Conservation (phyloP, 257 asterid genomes). For the Eustoma russellianum region DNA sequence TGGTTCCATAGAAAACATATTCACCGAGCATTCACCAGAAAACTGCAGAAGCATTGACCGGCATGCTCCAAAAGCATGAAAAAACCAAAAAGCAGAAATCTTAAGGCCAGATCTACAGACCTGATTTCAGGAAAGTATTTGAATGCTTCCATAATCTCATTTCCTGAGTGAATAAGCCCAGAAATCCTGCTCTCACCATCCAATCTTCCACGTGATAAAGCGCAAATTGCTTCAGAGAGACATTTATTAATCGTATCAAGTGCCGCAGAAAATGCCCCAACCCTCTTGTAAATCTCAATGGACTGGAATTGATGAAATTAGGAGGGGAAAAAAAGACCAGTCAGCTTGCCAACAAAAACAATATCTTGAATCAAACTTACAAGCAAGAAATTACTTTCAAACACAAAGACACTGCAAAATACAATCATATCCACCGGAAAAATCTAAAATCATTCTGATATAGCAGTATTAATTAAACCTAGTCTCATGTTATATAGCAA, state of each 20-base stretch:
- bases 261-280: constrained; percentile 88
- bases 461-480: too few species aligned
- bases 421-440: too few species aligned
- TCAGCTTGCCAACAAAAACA: background rate
- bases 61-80: background rate
- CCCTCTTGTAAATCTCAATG: constrained; percentile 81
- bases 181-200: constrained; percentile 88
- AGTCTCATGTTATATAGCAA: too few species aligned
- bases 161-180: constrained; percentile 78
- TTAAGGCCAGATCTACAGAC: constrained; percentile 20
- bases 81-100: background rate
- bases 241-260: constrained; percentile 80
- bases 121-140: constrained; percentile 81
- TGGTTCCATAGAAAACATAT: background rate
- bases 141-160: constrained; percentile 77
- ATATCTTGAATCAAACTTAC: background rate
- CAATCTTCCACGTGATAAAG: constrained; percentile 80
- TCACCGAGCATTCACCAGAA: background rate
- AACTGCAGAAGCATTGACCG: background rate
- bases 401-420: too few species aligned
- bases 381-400: too few species aligned
- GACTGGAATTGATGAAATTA: constrained; percentile 30
- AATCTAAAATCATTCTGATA: too few species aligned
- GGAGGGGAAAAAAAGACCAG: background rate
- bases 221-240: constrained; percentile 82